Evolutionary conservation across 805 yeast genomes (phyloP).

Genomic region (Yarrowia divulgata): DNA sequence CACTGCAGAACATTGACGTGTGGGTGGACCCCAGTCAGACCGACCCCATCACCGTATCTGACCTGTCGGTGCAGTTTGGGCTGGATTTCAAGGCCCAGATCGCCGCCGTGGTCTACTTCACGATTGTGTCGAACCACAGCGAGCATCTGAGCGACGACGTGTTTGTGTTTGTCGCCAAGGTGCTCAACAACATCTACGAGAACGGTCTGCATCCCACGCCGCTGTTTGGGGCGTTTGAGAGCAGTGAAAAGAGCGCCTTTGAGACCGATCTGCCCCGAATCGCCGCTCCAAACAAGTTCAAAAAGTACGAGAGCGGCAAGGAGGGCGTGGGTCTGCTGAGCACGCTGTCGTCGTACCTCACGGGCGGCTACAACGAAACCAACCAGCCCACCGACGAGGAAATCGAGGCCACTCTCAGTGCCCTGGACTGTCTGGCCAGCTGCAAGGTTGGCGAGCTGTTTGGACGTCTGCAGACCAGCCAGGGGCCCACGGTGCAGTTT

Average conservation of each 20-base stretch:
- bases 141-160: constrained; percentile 10
- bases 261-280: constrained; percentile 63
- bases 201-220: constrained; percentile 32
- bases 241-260: constrained; percentile 43
- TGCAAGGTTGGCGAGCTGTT: constrained; percentile 67
- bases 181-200: constrained; percentile 30
- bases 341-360: constrained; percentile 88
- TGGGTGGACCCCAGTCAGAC: constrained; percentile 59
- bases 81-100: constrained; percentile 90
- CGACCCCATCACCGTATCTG: constrained; percentile 72
- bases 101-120: constrained; percentile 83
- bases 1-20: constrained; percentile 48
- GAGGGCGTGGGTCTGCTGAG: constrained; percentile 78
- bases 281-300: constrained; percentile 69
- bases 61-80: constrained; percentile 83
- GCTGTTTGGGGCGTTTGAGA: constrained; percentile 19
- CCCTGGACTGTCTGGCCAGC: constrained; percentile 81
- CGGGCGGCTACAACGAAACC: constrained; percentile 83
- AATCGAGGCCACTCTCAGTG: constrained; percentile 81
- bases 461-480: constrained; percentile 55
- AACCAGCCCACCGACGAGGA: constrained; percentile 95
- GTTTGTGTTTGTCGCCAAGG: constrained; percentile 20
- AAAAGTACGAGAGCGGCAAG: constrained; percentile 65
- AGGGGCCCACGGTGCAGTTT: constrained; percentile 39
- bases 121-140: constrained; percentile 54